Conservation (phyloP, 176 grass and related monocot genomes). For the Miscanthus lutarioriparius region DNA sequence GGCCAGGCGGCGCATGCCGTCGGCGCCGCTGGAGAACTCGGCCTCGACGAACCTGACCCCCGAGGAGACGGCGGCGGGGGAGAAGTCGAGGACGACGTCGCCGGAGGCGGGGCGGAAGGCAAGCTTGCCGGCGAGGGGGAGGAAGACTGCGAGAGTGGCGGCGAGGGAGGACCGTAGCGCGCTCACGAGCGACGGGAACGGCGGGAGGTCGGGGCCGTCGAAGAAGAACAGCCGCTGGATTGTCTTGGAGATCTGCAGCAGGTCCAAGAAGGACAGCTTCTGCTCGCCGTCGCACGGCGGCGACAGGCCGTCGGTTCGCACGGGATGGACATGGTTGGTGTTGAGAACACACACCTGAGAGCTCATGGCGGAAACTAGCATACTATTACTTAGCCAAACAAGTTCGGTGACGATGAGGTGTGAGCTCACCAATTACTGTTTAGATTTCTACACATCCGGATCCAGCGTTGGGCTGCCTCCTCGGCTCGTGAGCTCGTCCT, state of each 20-base stretch:
- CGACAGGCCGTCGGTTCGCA: background rate
- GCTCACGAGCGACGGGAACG: background rate
- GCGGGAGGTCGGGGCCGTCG: conserved; percentile 20
- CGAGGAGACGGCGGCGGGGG: background rate
- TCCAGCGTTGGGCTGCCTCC: too few species aligned
- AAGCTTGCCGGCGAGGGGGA: conserved; percentile 28
- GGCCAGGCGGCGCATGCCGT: conserved; percentile 25
- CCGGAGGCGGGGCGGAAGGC: background rate
- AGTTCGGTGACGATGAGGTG: background rate
- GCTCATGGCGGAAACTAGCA: background rate
- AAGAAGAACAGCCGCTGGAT: conserved; percentile 41
- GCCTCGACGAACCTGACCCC: conserved; percentile 47
- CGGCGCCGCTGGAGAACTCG: conserved; percentile 27
- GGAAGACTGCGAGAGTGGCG: conserved; percentile 27
- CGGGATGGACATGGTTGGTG: conserved; percentile 18
- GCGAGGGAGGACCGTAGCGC: conserved; percentile 25
- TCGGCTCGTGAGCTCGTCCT: too few species aligned
- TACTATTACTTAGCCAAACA: background rate
- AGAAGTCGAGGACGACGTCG: conserved; percentile 38
- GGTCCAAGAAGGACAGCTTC: conserved; percentile 30
- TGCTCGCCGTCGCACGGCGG: background rate
- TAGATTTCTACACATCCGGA: too few species aligned
- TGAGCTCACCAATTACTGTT: too few species aligned
- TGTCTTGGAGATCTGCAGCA: background rate
- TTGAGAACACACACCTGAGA: background rate